Evolutionary conservation across 345 rosid genomes (phyloP), one percentile per base, ranked within the genome.

Genomic region (Syzygium aqueum): DNA sequence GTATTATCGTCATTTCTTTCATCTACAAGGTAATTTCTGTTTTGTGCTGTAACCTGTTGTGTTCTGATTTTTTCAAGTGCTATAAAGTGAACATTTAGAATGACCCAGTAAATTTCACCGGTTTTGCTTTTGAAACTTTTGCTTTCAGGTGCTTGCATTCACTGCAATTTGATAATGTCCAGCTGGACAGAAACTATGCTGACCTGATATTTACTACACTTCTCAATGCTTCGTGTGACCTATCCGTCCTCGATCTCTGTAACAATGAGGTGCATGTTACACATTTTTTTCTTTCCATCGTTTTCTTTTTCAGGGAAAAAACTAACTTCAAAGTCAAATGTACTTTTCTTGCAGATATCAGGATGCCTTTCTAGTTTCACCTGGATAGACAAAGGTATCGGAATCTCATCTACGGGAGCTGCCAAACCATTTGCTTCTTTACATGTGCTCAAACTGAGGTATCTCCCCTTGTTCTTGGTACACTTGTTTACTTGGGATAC

Each of bases 281-380:
- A 49, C 50, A 6, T 28, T 7, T 23, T 23, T 57, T 57, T 23
- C 63, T 25, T 57, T 57, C 63, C 5, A 57, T 57, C 27, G 3
- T 57, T 57, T 57, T 57, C 13, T 4, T 54, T 57, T 25, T 25
- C 14, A 2, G 0, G 63, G 63, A 25, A 2, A 57, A 57, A 57
- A 57, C 6, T 25, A 4, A 40, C n/a, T 53, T 33, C n/a, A 11
- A 28, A 53, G 9, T 88, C 84, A 63, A 61, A 93, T 80, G 14
- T 33, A 84, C 30, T 88, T 37, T 83, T 40, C 63, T 33, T 67
- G 67, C 90, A 94, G 96, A 92, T 97, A 86, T 84, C 95, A 88
- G 97, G 97, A 78, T 95, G 98, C 97, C 96, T 96, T 85, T 92
- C 93, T 84, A 90, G 89, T 91, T 92, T 94, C 87, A 86, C 90